Percentiles rank a stretch among this genome's conserved stretches.
phyloP scores from a whole-genome alignment of 2,329 filamentous ascomycete species.

The Arthrinium puccinioides region DNA sequence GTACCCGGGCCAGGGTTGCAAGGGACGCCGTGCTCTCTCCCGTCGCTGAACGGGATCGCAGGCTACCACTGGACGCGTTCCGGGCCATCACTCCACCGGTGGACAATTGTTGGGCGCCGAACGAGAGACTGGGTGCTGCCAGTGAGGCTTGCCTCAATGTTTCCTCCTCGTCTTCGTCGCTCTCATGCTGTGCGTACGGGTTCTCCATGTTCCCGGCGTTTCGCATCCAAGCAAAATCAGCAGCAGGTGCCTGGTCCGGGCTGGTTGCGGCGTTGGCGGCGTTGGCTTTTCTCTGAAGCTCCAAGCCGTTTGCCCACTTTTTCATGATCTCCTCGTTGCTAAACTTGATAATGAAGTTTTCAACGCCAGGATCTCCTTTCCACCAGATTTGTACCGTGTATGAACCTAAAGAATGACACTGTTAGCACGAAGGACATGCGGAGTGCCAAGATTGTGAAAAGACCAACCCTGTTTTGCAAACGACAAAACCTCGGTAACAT shows the following conservation, averaged over 20 bases:
- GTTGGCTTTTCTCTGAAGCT: slow-evolving; percentile 64
- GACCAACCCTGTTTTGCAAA: slow-evolving; percentile 71
- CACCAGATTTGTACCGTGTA: slow-evolving; percentile 98
- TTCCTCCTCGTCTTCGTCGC: slow-evolving; percentile 56
- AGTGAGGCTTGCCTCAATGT: slow-evolving; percentile 19
- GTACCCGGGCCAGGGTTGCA: slow-evolving; percentile 48
- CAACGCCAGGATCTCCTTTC: slow-evolving; percentile 92
- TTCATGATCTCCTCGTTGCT: slow-evolving; percentile 86
- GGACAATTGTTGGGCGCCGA: slow-evolving; percentile 20
- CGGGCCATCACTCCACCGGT: slow-evolving; percentile 43
- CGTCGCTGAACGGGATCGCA: slow-evolving; percentile 71
- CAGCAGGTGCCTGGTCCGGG: slow-evolving; percentile 42
- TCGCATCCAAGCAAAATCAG: slow-evolving; percentile 76
- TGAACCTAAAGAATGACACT: slow-evolving; percentile 51
- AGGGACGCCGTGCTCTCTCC: slow-evolving; percentile 58
- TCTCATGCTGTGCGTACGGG: slow-evolving; percentile 64
- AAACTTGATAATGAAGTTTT: slow-evolving; percentile 95
- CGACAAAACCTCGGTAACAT: slow-evolving; percentile 90
- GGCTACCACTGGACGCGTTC: slow-evolving; percentile 66
- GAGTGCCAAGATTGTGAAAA: slow-evolving; percentile 24
- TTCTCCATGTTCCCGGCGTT: slow-evolving; percentile 66
- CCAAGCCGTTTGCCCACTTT: slow-evolving; percentile 80
- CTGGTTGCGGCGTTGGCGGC: slow-evolving; percentile 38
- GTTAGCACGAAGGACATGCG: slow-evolving; percentile 17
- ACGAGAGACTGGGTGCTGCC: slow-evolving; percentile 26